Evolutionary conservation across 176 grass and related monocot species (phyloP).

Genomic region (Hyparrhenia diplandra): DNA sequence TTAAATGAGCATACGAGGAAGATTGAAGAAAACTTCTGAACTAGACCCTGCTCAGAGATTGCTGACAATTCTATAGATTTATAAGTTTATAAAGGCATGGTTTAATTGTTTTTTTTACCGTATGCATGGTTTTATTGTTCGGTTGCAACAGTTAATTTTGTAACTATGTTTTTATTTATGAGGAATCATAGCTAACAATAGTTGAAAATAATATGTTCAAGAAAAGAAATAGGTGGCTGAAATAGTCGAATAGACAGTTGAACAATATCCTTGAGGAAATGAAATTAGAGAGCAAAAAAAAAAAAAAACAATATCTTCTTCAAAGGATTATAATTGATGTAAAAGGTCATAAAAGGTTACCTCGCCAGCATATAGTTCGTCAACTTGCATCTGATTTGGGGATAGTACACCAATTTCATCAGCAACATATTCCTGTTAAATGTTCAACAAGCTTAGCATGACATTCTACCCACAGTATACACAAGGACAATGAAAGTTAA

Average conservation of each 20-base stretch:
- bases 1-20: not conserved
- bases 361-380: constrained; percentile 83
- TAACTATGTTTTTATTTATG: not conserved
- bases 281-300: not conserved
- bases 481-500: constrained; percentile 4
- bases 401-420: constrained; percentile 97
- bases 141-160: not conserved
- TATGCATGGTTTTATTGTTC: too few species aligned
- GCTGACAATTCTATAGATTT: not conserved
- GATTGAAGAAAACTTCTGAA: not conserved
- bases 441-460: constrained; percentile 39
- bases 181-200: not conserved
- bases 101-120: not conserved
- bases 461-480: not conserved
- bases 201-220: not conserved
- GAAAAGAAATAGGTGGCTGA: not conserved
- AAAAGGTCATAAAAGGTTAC: constrained; percentile 46
- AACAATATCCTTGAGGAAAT: not conserved
- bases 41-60: not conserved
- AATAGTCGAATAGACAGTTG: not conserved
- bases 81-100: not conserved
- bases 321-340: not conserved
- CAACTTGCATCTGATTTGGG: constrained; percentile 86
- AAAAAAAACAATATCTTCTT: not conserved
- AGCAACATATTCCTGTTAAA: constrained; percentile 75